phyloP scores from a whole-genome alignment of 1,284 basidiomycete genomes.

The Laetiporus sulphureus region DNA sequence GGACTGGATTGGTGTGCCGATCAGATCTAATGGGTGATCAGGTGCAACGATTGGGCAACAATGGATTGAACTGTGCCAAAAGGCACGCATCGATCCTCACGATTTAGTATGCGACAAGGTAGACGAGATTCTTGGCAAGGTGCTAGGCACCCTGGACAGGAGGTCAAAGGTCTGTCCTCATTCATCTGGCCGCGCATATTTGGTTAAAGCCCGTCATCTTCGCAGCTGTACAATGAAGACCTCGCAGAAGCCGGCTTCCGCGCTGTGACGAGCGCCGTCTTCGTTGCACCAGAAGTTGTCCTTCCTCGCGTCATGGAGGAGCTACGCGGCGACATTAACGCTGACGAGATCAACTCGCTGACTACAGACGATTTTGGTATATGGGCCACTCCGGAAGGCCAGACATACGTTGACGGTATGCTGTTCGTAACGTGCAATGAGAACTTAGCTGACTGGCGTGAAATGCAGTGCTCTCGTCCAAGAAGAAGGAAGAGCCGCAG shows the following conservation, averaged over 20 bases:
- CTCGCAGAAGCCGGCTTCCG: slow-evolving; percentile 64
- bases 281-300: slow-evolving; percentile 66
- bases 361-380: slow-evolving; percentile 73
- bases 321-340: slow-evolving; percentile 57
- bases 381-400: slow-evolving; percentile 80
- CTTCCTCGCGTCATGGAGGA: slow-evolving; percentile 68
- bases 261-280: slow-evolving; percentile 72
- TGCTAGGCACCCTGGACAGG: slow-evolving; percentile 39
- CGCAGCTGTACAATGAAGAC: slow-evolving; percentile 21
- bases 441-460: not conserved
- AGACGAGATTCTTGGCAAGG: slow-evolving; percentile 41
- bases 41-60: slow-evolving; percentile 52
- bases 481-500: slow-evolving; percentile 42
- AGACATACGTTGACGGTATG: slow-evolving; percentile 73
- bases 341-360: slow-evolving; percentile 50
- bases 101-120: slow-evolving; percentile 46
- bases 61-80: slow-evolving; percentile 83
- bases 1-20: slow-evolving; percentile 2
- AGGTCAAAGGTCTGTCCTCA: slow-evolving; percentile 35
- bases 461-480: slow-evolving; percentile 52
- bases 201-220: not conserved
- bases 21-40: slow-evolving; percentile 15
- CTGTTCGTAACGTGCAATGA: not conserved
- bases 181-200: not conserved
- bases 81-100: slow-evolving; percentile 61